Evolutionary conservation across 2,329 filamentous ascomycete genomes (phyloP).

Genomic region (Fusarium penzigii): DNA sequence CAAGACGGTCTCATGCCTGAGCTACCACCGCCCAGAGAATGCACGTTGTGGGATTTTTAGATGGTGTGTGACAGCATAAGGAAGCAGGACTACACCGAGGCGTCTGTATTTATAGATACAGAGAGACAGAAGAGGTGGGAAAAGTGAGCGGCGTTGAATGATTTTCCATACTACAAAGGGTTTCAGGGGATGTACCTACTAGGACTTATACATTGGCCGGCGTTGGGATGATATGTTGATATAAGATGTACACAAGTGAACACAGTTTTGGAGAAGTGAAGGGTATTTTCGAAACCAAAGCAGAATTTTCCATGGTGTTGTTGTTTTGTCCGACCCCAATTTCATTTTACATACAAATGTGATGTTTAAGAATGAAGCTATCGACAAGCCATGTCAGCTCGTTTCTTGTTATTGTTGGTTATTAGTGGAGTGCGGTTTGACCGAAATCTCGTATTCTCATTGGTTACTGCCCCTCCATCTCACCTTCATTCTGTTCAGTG

Average conservation of each 20-base stretch:
- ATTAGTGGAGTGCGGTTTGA: neutral
- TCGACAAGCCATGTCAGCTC: neutral
- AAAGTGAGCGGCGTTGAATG: slow-evolving; percentile 19
- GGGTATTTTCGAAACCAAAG: too few species aligned
- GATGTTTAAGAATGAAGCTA: neutral
- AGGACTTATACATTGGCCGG: slow-evolving; percentile 13
- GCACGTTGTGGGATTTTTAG: slow-evolving; percentile 72
- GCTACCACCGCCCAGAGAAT: slow-evolving; percentile 76
- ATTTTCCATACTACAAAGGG: slow-evolving; percentile 12
- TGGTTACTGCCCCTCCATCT: slow-evolving; percentile 6
- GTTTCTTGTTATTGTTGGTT: neutral
- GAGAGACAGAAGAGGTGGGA: slow-evolving; percentile 5
- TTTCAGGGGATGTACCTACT: neutral
- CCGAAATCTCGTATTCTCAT: neutral
- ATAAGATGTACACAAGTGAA: slow-evolving; percentile 13
- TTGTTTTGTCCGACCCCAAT: too few species aligned
- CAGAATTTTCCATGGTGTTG: too few species aligned
- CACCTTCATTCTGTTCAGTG: slow-evolving; percentile 4
- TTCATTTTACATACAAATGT: neutral
- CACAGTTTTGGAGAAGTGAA: neutral
- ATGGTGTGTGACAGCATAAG: slow-evolving; percentile 44
- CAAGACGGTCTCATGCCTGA: slow-evolving; percentile 71
- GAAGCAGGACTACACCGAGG: slow-evolving; percentile 39
- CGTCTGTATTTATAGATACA: slow-evolving; percentile 64
- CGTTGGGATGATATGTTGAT: slow-evolving; percentile 14